Evolutionary conservation across 73 alveolate genomes (phyloP).

Genomic region (Tetrahymena elliotti): DNA sequence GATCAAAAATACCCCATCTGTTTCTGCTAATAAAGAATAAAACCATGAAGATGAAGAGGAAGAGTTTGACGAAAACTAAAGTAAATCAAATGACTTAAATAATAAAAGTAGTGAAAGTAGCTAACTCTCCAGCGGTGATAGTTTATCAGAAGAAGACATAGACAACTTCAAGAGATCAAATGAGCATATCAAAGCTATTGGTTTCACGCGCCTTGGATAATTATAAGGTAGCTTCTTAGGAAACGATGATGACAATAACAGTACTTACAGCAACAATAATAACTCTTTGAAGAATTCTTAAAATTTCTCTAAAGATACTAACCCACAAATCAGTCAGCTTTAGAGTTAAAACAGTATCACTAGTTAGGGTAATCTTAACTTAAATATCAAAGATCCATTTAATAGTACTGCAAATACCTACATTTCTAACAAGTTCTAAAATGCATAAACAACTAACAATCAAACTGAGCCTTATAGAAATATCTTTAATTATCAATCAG

Average conservation of each 20-base stretch:
- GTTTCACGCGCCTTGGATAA: neutral
- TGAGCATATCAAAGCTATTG: neutral
- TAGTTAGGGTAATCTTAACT: neutral
- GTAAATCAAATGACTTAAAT: neutral
- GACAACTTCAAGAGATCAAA: neutral
- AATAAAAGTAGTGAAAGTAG: neutral
- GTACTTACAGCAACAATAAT: neutral
- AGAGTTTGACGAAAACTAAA: neutral
- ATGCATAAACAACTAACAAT: neutral
- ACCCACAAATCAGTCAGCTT: neutral
- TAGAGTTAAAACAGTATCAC: neutral
- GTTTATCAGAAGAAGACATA: neutral
- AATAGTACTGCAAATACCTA: neutral
- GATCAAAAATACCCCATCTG: neutral
- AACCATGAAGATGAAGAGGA: neutral
- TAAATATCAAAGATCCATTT: neutral
- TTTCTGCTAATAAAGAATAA: neutral
- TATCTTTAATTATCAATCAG: neutral
- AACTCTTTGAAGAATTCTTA: neutral
- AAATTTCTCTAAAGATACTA: neutral
- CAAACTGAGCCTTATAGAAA: neutral
- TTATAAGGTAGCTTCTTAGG: neutral
- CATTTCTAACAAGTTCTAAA: neutral
- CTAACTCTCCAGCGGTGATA: neutral
- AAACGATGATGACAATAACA: neutral